Base-by-base conservation (phyloP, 1,139 yeast species). In the Eremothecium coryli region DNA sequence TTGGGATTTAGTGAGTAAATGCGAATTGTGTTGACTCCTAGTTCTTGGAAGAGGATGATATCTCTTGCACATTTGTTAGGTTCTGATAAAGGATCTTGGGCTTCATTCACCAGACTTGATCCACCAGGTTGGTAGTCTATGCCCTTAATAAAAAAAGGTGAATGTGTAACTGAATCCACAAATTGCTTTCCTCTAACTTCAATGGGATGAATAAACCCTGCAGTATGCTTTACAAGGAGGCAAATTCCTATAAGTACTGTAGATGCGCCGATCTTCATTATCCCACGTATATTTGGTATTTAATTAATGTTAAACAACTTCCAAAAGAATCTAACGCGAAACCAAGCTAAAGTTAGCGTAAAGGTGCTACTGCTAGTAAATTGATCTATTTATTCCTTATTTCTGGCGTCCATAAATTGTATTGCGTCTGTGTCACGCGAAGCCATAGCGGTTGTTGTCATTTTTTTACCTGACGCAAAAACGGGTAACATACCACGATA, bases 111-210 rank as follows among this genome's bases (percentile, higher is more conserved):
- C 0, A 73, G 80, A 0, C 94, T 77, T 0, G 93, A 75, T 1
- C 94, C 95, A 16, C 93, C 93, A 1, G 94, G 94, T 54, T 84
- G 95, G 53, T 85, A 85, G 52, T 84, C 95, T 8, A 74, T 68
- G 21, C 95, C 95, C 52, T 72, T 76, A 27, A 90, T 69, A 49
- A 71, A 78, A 52, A 90, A 90, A 2, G 93, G 90, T 42, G 76
- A 76, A 26, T 72, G 66, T 1, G 94, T 82, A n/a, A 75, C 70
- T 2, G 85, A 68, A 50, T 86, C 86, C 33, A 77, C 66, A 50
- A 90, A 88, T 50, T 76, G 80, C 26, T 76, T 71, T 2, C 86
- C 93, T 35, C 65, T 65, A 11, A 81, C 66, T 13, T 64, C 64
- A 22, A 81, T 70, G 0, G 88, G 85, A 51, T 76, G 75, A 6